Conservation (phyloP, 371 early-diverging fungal species). For the Smittium culicis region DNA sequence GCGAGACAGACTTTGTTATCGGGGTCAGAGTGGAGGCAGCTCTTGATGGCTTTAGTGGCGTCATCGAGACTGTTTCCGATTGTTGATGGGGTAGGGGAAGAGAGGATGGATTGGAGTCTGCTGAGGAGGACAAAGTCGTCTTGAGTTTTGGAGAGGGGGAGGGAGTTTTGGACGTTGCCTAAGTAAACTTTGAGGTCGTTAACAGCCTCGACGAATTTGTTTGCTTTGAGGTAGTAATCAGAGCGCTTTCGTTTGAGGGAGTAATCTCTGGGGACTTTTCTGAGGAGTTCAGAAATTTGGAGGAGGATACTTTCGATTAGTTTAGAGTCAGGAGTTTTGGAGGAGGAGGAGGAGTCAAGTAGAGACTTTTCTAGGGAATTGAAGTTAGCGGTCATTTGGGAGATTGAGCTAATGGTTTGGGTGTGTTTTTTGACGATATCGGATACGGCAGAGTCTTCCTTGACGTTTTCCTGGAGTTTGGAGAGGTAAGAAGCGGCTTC, state of each 20-base stretch:
- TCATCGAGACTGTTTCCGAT: no score
- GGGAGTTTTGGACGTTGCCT: not conserved
- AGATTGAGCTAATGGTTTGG: no score
- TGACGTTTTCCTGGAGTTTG: constrained; percentile 6
- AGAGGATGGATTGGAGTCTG: constrained; percentile 52
- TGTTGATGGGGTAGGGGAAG: constrained; percentile 51
- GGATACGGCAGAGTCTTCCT: not conserved
- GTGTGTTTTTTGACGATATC: constrained; percentile 12
- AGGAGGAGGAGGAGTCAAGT: not conserved
- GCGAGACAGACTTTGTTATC: constrained; percentile 75
- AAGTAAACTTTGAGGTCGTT: not conserved
- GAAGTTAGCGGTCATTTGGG: no score
- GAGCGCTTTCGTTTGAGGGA: constrained; percentile 36
- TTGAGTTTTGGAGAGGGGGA: not conserved
- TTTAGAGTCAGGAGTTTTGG: not conserved
- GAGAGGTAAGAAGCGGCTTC: constrained; percentile 21
- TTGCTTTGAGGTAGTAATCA: constrained; percentile 31
- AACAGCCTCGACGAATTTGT: not conserved
- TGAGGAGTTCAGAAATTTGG: not conserved
- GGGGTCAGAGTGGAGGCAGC: constrained; percentile 77
- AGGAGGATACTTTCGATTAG: not conserved
- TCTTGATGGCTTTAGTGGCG: constrained; percentile 58
- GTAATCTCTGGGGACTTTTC: not conserved
- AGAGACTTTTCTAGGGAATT: no score
- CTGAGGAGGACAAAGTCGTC: constrained; percentile 50